Evolutionary conservation across 345 rosid genomes (phyloP).

Genomic region (Cardamine resedifolia): DNA sequence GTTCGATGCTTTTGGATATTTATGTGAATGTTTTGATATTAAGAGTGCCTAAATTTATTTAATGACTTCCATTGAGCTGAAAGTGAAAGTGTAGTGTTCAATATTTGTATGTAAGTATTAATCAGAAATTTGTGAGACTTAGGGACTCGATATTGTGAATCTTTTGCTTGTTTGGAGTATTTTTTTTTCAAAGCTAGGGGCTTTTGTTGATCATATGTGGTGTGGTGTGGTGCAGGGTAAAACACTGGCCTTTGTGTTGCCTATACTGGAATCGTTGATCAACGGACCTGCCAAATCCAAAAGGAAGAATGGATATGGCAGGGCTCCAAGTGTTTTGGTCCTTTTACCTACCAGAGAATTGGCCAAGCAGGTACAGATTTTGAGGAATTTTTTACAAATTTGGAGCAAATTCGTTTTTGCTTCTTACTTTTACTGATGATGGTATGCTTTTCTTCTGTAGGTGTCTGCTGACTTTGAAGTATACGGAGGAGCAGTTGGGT

Average conservation of each 20-base stretch:
- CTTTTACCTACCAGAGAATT: conserved; percentile 94
- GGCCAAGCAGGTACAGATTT: conserved; percentile 70
- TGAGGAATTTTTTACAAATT: not conserved
- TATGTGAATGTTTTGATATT: not conserved
- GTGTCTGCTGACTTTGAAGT: conserved; percentile 77
- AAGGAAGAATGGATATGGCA: conserved; percentile 75
- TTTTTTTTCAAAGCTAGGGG: not conserved
- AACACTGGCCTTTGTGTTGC: conserved; percentile 95
- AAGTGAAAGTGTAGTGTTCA: not conserved
- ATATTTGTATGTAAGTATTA: not conserved
- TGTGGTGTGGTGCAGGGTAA: conserved; percentile 63
- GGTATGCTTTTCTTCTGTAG: conserved; percentile 34
- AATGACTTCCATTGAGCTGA: not conserved
- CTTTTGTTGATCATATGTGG: conserved; percentile 19
- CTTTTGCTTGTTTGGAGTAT: not conserved
- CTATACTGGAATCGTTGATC: conserved; percentile 80
- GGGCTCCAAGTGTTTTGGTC: conserved; percentile 86
- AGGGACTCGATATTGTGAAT: not conserved
- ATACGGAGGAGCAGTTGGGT: conserved; percentile 79
- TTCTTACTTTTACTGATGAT: not conserved
- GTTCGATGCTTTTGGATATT: not conserved
- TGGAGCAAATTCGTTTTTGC: not conserved
- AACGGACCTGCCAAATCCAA: conserved; percentile 61
- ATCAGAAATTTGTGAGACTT: not conserved
- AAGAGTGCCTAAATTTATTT: not conserved